Evolutionary conservation across 257 asterid species (phyloP).

Genomic region (Solanum peruvianum): DNA sequence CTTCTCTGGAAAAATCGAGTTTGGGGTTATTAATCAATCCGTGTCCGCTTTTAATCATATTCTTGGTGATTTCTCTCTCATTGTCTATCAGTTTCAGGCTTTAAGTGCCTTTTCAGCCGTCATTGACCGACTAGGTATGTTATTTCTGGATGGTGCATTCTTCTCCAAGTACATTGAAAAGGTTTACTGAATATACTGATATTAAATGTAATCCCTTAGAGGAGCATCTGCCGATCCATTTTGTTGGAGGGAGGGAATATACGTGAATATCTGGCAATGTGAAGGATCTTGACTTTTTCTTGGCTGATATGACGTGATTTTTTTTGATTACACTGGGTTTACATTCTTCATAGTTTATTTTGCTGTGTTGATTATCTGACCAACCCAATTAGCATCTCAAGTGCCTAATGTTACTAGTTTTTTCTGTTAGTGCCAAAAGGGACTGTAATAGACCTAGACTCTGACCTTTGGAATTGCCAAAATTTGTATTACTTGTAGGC

Average conservation of each 20-base stretch:
- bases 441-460: not conserved
- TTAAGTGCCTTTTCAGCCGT: conserved; percentile 94
- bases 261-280: not conserved
- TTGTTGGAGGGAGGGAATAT: not conserved
- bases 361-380: not conserved
- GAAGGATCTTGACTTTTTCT: not conserved
- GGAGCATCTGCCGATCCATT: not conserved
- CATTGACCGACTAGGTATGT: conserved; percentile 71
- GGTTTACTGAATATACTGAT: not conserved
- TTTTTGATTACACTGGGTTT: not conserved
- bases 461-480: not conserved
- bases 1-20: conserved; percentile 90
- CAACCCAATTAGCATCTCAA: not conserved
- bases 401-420: not conserved
- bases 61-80: conserved; percentile 84
- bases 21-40: conserved; percentile 92
- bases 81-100: conserved; percentile 83
- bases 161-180: not conserved
- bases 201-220: not conserved
- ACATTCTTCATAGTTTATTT: not conserved
- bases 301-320: not conserved
- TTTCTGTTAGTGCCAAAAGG: not conserved
- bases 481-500: not conserved
- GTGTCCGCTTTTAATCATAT: conserved; percentile 84
- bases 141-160: not conserved